These are phyloP conservation scores for Lentinula guzmanii DNA, from an alignment of 768 basidiomycete species.

Conservation along the genomic window DNA sequence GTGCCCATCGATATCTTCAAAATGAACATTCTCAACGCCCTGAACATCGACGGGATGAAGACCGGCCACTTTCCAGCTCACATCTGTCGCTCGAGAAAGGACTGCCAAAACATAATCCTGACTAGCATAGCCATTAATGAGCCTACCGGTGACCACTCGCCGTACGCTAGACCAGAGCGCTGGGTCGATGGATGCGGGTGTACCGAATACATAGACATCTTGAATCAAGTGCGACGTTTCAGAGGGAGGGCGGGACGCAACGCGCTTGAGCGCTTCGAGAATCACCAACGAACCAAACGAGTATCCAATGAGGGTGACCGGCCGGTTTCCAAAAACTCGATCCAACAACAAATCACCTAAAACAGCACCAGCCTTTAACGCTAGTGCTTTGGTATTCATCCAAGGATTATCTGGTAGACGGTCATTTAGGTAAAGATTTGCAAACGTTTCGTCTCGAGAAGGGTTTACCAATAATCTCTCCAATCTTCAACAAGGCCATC, in stretches of 20 bases:
- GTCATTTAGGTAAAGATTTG: no score
- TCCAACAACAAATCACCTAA: slow-evolving; percentile 44
- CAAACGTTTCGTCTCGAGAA: not conserved
- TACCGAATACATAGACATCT: slow-evolving; percentile 51
- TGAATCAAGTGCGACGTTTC: slow-evolving; percentile 43
- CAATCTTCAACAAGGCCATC: slow-evolving; percentile 42
- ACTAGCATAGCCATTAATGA: slow-evolving; percentile 48
- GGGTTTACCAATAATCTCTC: slow-evolving; percentile 41
- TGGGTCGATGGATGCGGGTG: slow-evolving; percentile 35
- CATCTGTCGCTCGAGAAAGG: slow-evolving; percentile 39
- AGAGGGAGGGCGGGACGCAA: slow-evolving; percentile 36
- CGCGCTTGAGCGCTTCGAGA: slow-evolving; percentile 46
- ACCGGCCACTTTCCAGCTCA: slow-evolving; percentile 47
- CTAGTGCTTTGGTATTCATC: slow-evolving; percentile 49
- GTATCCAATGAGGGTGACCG: slow-evolving; percentile 50
- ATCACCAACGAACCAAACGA: slow-evolving; percentile 53
- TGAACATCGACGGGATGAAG: slow-evolving; percentile 39
- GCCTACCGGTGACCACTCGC: slow-evolving; percentile 41
- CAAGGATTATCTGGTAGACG: slow-evolving; percentile 45
- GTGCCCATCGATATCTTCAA: slow-evolving; percentile 43
- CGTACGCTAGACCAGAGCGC: slow-evolving; percentile 40
- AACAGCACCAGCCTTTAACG: slow-evolving; percentile 47
- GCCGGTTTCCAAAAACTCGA: slow-evolving; percentile 47
- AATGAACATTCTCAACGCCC: slow-evolving; percentile 48
- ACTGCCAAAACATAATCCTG: slow-evolving; percentile 52